Evolutionary conservation across 2,329 filamentous ascomycete species (phyloP), one percentile per base, ranked within the genome.

Genomic region (Botrytis tulipae): DNA sequence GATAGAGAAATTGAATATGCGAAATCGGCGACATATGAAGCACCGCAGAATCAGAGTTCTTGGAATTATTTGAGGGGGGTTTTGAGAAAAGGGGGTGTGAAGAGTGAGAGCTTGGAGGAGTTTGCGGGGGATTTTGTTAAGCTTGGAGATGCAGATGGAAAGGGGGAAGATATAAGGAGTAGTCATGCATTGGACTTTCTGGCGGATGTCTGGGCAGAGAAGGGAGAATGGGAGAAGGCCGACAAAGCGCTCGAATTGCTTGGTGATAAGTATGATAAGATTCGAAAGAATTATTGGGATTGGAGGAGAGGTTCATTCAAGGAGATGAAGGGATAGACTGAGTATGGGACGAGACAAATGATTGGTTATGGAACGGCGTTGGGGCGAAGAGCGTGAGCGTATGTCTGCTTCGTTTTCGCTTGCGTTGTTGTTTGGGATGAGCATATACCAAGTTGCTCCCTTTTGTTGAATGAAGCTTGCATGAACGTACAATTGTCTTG

Each of bases 21-120:
- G 10, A 87, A 93, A 83, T 85, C 87, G 66, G 93, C 92, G 80
- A 93, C 97, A 75, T 82, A 85, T 48, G 85, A 92, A 76, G 94
- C 95, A 59, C 96, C 96, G 63, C 95, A 98, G 86, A 99, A 98
- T 82, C 93, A 94, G 82, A 95, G 93, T 77, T 89, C 94, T 1
- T 99, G 96, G 96, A 96, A 94, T 82, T 99, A 98, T 82, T 85
- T 98, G 22, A 86, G 90, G 46, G 96, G 93, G 4, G 90, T 94
- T 65, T 82, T 97, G 74, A 86, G 87, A 74, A 92, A 93, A 79
- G 90, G 89, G 1, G 90, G 86, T 0, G 82, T 90, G 44, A 79
- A 82, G 67, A 79, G 90, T 42, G 81, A 77, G 1, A 82, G 80
- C 1, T 82, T 86, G 9, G 83, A 85, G 74, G 84, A 80, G 25